Evolutionary conservation across 495 filamentous ascomycete genomes (phyloP).

Genomic region (Cudoniella acicularis): DNA sequence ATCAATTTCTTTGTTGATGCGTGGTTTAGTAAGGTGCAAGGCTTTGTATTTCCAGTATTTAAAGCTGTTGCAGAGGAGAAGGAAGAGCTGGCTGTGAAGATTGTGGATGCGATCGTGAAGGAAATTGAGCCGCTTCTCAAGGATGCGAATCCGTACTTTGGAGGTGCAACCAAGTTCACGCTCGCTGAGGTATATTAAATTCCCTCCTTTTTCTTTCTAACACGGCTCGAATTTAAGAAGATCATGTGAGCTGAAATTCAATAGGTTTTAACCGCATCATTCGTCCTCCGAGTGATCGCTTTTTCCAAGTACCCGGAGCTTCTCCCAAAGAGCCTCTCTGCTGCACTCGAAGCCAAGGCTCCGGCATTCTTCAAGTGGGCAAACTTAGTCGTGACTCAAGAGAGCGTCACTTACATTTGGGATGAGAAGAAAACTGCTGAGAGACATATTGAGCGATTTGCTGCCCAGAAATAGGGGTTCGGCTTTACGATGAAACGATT

Average conservation of each 20-base stretch:
- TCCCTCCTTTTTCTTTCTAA: background rate
- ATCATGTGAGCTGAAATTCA: background rate
- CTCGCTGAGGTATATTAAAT: conserved; percentile 65
- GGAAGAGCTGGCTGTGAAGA: conserved; percentile 30
- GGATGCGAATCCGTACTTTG: conserved; percentile 72
- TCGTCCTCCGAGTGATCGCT: conserved; percentile 55
- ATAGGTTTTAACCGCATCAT: conserved; percentile 63
- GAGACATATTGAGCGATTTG: conserved; percentile 32
- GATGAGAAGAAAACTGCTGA: conserved; percentile 39
- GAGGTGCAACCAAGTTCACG: conserved; percentile 70
- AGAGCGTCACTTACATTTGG: conserved; percentile 66
- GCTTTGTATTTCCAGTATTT: conserved; percentile 40
- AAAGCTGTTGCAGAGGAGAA: conserved; percentile 37
- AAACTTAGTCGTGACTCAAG: conserved; percentile 54
- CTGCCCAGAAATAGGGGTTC: too few relatives aligned
- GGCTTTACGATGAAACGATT: too few relatives aligned
- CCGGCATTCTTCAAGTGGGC: conserved; percentile 69
- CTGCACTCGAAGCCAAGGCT: conserved; percentile 44
- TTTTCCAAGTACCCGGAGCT: conserved; percentile 45
- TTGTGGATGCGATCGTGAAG: conserved; percentile 54
- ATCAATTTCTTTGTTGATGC: conserved; percentile 76
- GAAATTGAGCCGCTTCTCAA: conserved; percentile 71
- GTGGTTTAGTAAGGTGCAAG: conserved; percentile 59
- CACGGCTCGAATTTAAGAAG: background rate
- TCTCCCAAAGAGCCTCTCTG: conserved; percentile 45